phyloP scores from a whole-genome alignment of 2,329 filamentous ascomycete genomes.

The Apiospora hydei region DNA sequence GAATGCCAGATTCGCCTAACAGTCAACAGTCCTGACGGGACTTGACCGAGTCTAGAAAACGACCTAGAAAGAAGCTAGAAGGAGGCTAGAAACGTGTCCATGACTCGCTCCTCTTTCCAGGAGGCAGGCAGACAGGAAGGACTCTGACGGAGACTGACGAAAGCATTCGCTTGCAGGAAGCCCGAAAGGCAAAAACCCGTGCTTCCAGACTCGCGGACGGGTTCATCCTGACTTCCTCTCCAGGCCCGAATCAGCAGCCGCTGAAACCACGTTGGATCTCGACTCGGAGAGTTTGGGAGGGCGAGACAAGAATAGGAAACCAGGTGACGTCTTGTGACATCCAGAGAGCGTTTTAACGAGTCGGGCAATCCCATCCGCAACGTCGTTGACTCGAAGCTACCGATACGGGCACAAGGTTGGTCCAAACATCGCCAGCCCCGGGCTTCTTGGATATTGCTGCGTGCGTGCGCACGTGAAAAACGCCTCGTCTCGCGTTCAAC shows the following conservation, averaged over 20 bases:
- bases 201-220: background rate
- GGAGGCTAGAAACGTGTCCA: conserved; percentile 7
- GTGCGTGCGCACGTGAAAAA: background rate
- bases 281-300: background rate
- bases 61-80: conserved; percentile 14
- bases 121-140: background rate
- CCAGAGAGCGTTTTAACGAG: background rate
- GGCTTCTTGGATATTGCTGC: background rate
- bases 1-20: conserved; percentile 15
- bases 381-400: background rate
- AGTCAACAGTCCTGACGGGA: background rate
- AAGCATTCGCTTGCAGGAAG: background rate
- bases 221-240: background rate
- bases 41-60: background rate
- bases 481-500: background rate
- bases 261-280: conserved; percentile 1
- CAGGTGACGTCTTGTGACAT: background rate
- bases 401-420: background rate
- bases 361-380: background rate
- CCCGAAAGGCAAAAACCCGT: background rate
- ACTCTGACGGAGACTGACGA: background rate
- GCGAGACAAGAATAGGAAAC: background rate
- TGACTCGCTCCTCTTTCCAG: background rate
- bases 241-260: background rate
- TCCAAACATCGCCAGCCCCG: conserved; percentile 5